Conservation (phyloP, 1,139 yeast genomes). For the Nematodospora anomalae region DNA sequence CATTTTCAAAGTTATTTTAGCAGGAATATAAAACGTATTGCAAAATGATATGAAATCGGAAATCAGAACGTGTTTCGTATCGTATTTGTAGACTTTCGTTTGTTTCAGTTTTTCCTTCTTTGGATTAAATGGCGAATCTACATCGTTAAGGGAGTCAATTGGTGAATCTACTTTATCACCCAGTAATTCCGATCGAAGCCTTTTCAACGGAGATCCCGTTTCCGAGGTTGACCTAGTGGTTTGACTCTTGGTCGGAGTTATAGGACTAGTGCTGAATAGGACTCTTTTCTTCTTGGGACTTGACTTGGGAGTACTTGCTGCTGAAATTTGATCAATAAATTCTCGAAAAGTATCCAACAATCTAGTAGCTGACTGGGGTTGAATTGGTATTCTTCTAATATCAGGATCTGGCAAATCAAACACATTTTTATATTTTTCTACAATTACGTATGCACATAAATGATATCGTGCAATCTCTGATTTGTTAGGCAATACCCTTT, state of each 20-base stretch:
- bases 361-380: constrained; percentile 44
- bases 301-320: constrained; percentile 31
- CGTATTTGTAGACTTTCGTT: constrained; percentile 21
- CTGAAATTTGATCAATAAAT: constrained; percentile 31
- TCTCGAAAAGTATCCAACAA: constrained; percentile 48
- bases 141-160: constrained; percentile 17
- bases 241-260: constrained; percentile 11
- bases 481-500: constrained; percentile 45
- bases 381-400: constrained; percentile 55
- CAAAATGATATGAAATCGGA: constrained; percentile 59
- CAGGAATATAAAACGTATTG: constrained; percentile 62
- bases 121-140: constrained; percentile 36
- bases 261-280: constrained; percentile 13
- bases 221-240: constrained; percentile 1
- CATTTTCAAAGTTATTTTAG: constrained; percentile 49
- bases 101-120: constrained; percentile 4
- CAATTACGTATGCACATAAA: constrained; percentile 62
- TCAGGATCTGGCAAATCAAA: constrained; percentile 49
- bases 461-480: constrained; percentile 67
- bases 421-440: constrained; percentile 47
- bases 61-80: constrained; percentile 33
- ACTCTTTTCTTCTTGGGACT: constrained; percentile 17
- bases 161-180: neutral
- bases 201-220: constrained; percentile 15
- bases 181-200: constrained; percentile 8